Base-by-base conservation (phyloP, 345 rosid genomes). In the Ailanthus altissimus region DNA sequence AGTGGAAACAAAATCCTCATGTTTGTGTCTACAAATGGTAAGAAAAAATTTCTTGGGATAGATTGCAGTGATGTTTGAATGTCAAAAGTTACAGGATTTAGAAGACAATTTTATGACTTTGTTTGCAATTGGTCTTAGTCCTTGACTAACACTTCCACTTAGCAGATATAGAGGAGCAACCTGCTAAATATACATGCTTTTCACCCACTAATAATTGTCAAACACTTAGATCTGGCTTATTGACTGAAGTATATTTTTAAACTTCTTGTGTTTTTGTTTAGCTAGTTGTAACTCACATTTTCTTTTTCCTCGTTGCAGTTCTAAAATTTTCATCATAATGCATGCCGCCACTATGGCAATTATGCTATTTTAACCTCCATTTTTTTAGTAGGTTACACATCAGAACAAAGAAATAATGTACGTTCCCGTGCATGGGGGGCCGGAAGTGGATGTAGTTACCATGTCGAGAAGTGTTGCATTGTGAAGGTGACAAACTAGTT, bases 371-470 rank as follows among this genome's bases (percentile, higher is more conserved):
- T 77, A 47, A 42, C 66, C 63, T 47, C 50, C 18, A 50, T 46
- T 36, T 61, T 64, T 83, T 28, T 75, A 20, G 65, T 69, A 94
- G 99, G 94, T 83, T 97, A 97, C 80, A 85, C 92, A 46, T 92
- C 99, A 56, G 93, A 90, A 86, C 90, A 94, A 80, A 90, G 99
- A 83, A 97, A 97, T 86, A 94, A 94, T 85, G 97, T 97, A 65
- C 97, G 98, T 23, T 97, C 99, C 79, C 96, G 99, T 80, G 97
- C 99, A 15, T 97, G 99, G 99, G 99, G 99, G 81, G 97, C 97
- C 77, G 99, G 97, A 82, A 97, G 94, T 67, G 95, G 95, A 70
- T 97, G 98, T 84, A 97, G 99, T 78, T 97, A 91, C 85, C 90
- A 88, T 77, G 92, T 97, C 77, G 97, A 97, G 83, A 87, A 90